These are phyloP conservation scores for Termitomyces sp. DNA, from an alignment of 768 basidiomycete genomes.

Conservation along the genomic window DNA sequence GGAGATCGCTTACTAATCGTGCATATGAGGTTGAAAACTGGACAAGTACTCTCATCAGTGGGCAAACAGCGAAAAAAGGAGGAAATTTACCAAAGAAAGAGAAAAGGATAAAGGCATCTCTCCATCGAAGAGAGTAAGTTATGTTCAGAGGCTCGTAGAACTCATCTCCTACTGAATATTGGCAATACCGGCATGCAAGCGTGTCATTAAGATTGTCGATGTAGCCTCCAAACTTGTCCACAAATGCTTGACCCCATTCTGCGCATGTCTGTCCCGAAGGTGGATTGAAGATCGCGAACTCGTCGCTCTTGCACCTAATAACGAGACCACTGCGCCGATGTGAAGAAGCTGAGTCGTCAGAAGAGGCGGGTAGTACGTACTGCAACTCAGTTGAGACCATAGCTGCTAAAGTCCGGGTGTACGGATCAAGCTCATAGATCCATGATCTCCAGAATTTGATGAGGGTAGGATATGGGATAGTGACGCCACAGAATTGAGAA, in stretches of 20 bases:
- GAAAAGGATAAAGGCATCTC: constrained; percentile 65
- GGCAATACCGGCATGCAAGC: constrained; percentile 67
- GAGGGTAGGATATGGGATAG: constrained; percentile 64
- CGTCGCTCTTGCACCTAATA: constrained; percentile 61
- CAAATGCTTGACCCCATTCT: constrained; percentile 69
- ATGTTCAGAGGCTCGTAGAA: constrained; percentile 72
- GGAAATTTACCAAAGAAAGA: constrained; percentile 48
- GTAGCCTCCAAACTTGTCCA: constrained; percentile 63
- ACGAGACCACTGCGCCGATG: constrained; percentile 44
- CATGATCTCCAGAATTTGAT: constrained; percentile 71
- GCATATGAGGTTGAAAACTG: constrained; percentile 66
- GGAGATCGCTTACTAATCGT: constrained; percentile 38
- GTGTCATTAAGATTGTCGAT: constrained; percentile 64
- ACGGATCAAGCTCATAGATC: constrained; percentile 72
- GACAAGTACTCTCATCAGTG: not conserved
- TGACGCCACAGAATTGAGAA: constrained; percentile 77
- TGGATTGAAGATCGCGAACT: constrained; percentile 70
- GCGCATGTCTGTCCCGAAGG: constrained; percentile 71
- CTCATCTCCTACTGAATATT: constrained; percentile 62
- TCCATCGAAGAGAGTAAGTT: constrained; percentile 55
- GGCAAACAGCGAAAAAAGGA: not conserved
- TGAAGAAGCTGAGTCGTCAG: constrained; percentile 9
- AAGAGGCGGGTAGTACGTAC: constrained; percentile 27
- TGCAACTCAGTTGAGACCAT: constrained; percentile 79
- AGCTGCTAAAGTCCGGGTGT: constrained; percentile 65